A percentile compares a stretch with the other conserved stretches of the same genome.
Evolutionary conservation across 225 moss, liverwort and hornwort genomes (phyloP).

Genomic region (Polytrichum commune): DNA sequence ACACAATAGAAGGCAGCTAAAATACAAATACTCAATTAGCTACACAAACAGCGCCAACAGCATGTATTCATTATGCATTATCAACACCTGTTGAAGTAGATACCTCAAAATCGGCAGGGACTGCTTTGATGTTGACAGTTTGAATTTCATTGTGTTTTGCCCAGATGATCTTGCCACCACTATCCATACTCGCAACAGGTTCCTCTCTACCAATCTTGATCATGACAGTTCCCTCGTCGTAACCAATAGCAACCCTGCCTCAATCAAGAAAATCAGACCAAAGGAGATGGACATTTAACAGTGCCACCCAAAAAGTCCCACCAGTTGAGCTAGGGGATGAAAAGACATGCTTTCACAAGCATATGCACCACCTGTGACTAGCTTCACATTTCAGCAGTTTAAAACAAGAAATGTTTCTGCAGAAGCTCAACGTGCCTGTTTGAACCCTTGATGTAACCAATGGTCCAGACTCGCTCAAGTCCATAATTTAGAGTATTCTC

Average conservation of each 20-base stretch:
- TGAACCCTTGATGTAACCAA: constrained; percentile 75
- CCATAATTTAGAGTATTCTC: constrained; percentile 92
- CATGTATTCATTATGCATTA: too few relatives aligned
- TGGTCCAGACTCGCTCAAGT: constrained; percentile 90
- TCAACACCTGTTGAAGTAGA: not conserved
- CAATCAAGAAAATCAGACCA: not conserved
- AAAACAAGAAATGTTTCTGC: not conserved
- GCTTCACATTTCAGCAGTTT: not conserved
- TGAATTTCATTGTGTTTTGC: constrained; percentile 90
- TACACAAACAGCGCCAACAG: too few relatives aligned
- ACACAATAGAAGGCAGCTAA: too few relatives aligned
- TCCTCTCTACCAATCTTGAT: constrained; percentile 89
- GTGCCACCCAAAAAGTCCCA: too few relatives aligned
- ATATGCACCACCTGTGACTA: too few relatives aligned
- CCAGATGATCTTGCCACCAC: constrained; percentile 91
- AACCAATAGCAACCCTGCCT: constrained; percentile 80
- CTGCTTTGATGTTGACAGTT: constrained; percentile 86
- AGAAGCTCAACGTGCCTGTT: constrained; percentile 51
- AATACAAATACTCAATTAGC: too few relatives aligned
- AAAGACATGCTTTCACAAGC: too few relatives aligned
- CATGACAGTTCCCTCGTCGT: constrained; percentile 92
- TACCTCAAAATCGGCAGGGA: constrained; percentile 84
- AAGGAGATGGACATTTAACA: too few relatives aligned
- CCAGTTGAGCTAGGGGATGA: too few relatives aligned
- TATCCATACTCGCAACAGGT: constrained; percentile 93